Conservation (phyloP, 139 green algal species). For the Coccomyxa sp. region DNA sequence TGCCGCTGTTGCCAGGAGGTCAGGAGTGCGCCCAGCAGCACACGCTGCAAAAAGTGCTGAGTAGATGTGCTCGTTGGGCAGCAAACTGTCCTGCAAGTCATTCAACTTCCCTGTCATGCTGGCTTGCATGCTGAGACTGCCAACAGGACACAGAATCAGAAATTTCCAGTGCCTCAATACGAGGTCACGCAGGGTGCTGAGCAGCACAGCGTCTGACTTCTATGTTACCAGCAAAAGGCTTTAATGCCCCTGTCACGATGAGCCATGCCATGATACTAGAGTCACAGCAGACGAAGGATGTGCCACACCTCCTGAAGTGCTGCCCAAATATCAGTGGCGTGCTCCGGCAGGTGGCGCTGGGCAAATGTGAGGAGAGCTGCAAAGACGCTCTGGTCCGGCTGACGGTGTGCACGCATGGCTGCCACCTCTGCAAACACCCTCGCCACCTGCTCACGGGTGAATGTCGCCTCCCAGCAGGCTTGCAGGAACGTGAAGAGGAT, state of each 20-base stretch:
- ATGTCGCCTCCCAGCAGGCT: conserved; percentile 17
- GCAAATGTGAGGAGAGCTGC: conserved; percentile 35
- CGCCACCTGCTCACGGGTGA: conserved; percentile 28
- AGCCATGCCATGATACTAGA: neutral
- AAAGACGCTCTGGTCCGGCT: conserved; percentile 18
- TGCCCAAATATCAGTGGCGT: conserved; percentile 41
- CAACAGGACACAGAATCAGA: neutral
- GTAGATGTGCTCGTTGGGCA: conserved; percentile 30
- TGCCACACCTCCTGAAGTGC: conserved; percentile 18
- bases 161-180: neutral
- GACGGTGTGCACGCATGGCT: neutral
- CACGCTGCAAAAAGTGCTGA: conserved; percentile 37
- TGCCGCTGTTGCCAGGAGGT: conserved; percentile 27
- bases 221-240: no score
- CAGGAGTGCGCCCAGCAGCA: conserved; percentile 25
- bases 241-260: neutral
- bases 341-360: conserved; percentile 20
- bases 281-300: neutral
- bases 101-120: neutral
- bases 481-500: conserved; percentile 45
- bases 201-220: neutral
- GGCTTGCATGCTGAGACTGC: neutral
- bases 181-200: neutral
- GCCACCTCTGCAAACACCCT: conserved; percentile 33
- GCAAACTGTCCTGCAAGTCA: conserved; percentile 24